Conservation (phyloP, 306 rosid species). For the Hippophae gyantsensis region DNA sequence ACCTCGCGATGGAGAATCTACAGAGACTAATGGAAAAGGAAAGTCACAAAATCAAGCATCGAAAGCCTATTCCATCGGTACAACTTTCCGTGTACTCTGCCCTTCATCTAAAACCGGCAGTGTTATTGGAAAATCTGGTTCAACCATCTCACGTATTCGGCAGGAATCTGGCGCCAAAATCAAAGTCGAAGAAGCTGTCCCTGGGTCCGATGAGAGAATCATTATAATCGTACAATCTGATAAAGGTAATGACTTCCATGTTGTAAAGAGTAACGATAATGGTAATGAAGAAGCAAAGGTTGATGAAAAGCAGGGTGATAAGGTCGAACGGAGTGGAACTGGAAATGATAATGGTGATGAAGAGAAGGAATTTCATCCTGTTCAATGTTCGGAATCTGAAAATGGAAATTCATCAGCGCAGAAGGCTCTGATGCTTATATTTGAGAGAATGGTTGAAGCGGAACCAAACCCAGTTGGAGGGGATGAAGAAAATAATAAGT, state of each 20-base stretch:
- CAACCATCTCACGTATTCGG: constrained; percentile 44
- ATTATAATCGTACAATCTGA: constrained; percentile 38
- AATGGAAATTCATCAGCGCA: constrained; percentile 34
- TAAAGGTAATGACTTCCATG: constrained; percentile 35
- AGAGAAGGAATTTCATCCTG: constrained; percentile 26
- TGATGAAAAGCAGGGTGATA: constrained; percentile 19
- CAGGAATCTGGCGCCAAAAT: constrained; percentile 54
- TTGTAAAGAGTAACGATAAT: constrained; percentile 36
- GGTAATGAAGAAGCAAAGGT: constrained; percentile 27
- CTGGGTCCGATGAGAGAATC: constrained; percentile 75
- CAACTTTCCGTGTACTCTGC: constrained; percentile 53
- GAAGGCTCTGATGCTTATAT: constrained; percentile 58
- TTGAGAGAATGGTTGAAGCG: constrained; percentile 57
- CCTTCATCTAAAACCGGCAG: constrained; percentile 44
- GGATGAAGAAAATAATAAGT: constrained; percentile 32
- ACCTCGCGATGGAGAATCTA: constrained; percentile 30
- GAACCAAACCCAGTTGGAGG: constrained; percentile 32
- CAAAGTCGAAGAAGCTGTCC: constrained; percentile 56
- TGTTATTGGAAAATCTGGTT: constrained; percentile 60
- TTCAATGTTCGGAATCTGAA: constrained; percentile 21
- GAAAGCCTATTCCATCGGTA: constrained; percentile 27
- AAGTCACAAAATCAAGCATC: constrained; percentile 31
- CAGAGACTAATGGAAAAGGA: constrained; percentile 45
- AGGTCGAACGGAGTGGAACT: constrained; percentile 18
- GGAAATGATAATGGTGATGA: constrained; percentile 4